phyloP scores from a whole-genome alignment of 306 rosid species.

The Vicia sativa region DNA sequence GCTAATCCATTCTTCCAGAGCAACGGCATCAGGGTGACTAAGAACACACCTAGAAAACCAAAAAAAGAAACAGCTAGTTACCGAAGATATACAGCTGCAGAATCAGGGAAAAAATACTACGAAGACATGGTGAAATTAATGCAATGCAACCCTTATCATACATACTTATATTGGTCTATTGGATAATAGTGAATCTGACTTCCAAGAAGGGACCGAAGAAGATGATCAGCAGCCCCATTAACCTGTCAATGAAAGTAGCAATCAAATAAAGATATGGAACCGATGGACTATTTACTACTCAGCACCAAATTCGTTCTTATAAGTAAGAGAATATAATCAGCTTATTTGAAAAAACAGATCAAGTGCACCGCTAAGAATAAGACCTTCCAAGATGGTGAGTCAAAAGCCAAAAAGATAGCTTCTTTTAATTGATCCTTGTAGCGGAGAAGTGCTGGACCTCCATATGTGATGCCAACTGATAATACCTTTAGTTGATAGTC shows the following conservation, averaged over 20 bases:
- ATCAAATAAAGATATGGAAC: slow-evolving; percentile 28
- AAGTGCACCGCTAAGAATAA: slow-evolving; percentile 25
- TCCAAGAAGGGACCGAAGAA: slow-evolving; percentile 91
- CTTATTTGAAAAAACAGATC: slow-evolving; percentile 31
- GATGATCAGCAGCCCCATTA: slow-evolving; percentile 96
- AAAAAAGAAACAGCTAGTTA: slow-evolving; percentile 32
- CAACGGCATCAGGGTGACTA: slow-evolving; percentile 75
- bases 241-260: slow-evolving; percentile 59
- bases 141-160: slow-evolving; percentile 12
- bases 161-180: slow-evolving; percentile 82
- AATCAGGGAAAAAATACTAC: neutral
- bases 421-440: slow-evolving; percentile 82
- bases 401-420: slow-evolving; percentile 81
- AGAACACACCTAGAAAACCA: slow-evolving; percentile 63
- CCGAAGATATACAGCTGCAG: slow-evolving; percentile 23
- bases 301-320: slow-evolving; percentile 26
- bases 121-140: slow-evolving; percentile 21
- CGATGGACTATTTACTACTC: slow-evolving; percentile 2
- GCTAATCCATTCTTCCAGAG: slow-evolving; percentile 95
- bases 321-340: slow-evolving; percentile 30
- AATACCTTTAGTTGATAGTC: slow-evolving; percentile 89
- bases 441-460: slow-evolving; percentile 75
- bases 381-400: slow-evolving; percentile 98
- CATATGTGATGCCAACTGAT: slow-evolving; percentile 88
- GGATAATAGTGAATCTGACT: slow-evolving; percentile 96